Evolutionary conservation across 352 stramenopile species (phyloP).

Genomic region (Phytophthora quininea): DNA sequence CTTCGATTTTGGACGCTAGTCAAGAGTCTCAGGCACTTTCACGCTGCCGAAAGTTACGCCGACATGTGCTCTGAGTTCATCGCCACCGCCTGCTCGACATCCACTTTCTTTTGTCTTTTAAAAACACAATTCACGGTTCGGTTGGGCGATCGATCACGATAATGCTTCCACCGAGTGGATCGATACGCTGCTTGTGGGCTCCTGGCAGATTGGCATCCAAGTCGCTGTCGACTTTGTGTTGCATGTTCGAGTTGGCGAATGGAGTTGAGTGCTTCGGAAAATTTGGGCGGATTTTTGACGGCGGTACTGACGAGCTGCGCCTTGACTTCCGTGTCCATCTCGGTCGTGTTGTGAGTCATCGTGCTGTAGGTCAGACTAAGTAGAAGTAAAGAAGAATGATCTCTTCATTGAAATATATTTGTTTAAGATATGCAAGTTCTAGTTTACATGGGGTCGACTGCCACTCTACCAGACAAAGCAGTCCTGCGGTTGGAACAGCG

Average conservation of each 20-base stretch:
- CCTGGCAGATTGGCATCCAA: conserved; percentile 29
- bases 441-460: conserved; percentile 20
- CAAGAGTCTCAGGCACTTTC: conserved; percentile 6
- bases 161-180: conserved; percentile 1
- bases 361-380: no score
- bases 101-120: conserved; percentile 32
- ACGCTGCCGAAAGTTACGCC: conserved; percentile 22
- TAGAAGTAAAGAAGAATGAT: no score
- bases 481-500: conserved; percentile 42
- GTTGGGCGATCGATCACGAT: conserved; percentile 13
- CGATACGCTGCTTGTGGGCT: background rate
- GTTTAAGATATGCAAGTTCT: conserved; percentile 5
- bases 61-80: conserved; percentile 54
- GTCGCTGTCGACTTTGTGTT: conserved; percentile 36
- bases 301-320: conserved; percentile 14
- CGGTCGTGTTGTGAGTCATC: background rate
- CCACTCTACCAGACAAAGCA: conserved; percentile 47
- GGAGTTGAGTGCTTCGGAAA: conserved; percentile 15
- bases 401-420: background rate
- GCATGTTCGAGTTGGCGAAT: conserved; percentile 28
- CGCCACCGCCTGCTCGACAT: conserved; percentile 35
- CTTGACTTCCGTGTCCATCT: background rate
- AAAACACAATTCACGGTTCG: conserved; percentile 18
- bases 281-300: conserved; percentile 16
- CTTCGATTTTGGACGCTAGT: no score